Evolutionary conservation across 345 rosid species (phyloP).

Genomic region (Salix suchowensis): DNA sequence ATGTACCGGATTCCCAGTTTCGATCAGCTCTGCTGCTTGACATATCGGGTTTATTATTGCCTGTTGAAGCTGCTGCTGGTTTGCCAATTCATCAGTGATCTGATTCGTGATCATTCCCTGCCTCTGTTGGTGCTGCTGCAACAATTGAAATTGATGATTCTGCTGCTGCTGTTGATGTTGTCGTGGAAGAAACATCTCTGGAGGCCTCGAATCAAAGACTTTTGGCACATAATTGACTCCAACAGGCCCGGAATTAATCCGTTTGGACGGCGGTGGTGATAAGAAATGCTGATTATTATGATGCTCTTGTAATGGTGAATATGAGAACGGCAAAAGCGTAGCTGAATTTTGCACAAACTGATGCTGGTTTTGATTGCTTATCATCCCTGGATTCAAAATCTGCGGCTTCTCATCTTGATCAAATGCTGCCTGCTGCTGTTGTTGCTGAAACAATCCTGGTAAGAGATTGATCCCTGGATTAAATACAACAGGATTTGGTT

Average conservation of each 20-base stretch:
- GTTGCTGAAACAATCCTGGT: constrained; percentile 22
- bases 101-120: constrained; percentile 29
- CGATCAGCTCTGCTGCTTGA: constrained; percentile 87
- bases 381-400: constrained; percentile 39
- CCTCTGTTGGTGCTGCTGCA: constrained; percentile 26
- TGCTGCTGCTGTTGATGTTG: constrained; percentile 40
- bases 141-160: constrained; percentile 16
- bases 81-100: constrained; percentile 41
- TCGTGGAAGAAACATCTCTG: constrained; percentile 36
- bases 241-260: constrained; percentile 17
- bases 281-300: constrained; percentile 27
- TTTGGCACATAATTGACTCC: constrained; percentile 7
- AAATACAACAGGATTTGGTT: constrained; percentile 7
- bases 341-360: constrained; percentile 45
- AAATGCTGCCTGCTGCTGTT: constrained; percentile 16
- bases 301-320: constrained; percentile 42
- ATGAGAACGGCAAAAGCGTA: constrained; percentile 39
- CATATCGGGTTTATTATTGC: constrained; percentile 66
- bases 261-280: constrained; percentile 44
- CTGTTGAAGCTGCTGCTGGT: constrained; percentile 59
- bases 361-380: constrained; percentile 49
- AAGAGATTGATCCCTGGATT: constrained; percentile 14
- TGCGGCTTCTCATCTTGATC: constrained; percentile 44
- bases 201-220: constrained; percentile 23
- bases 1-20: constrained; percentile 59